Conservation (phyloP, 2,329 filamentous ascomycete species). For the Aotearoamyces nothofagi region DNA sequence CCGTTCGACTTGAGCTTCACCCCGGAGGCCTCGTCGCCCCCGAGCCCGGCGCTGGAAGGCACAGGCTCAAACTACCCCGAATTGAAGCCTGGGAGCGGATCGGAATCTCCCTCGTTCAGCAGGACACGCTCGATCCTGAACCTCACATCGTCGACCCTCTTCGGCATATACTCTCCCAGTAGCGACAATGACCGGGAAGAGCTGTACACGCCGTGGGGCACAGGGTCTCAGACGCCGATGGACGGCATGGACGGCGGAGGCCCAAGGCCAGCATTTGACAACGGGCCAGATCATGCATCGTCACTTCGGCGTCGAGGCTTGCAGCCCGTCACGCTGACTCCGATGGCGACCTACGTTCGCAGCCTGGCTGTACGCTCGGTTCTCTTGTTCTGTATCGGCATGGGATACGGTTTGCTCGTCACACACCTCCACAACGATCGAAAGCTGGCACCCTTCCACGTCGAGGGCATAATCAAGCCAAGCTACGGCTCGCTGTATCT, state of each 20-base stretch:
- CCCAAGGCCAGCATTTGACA: neutral
- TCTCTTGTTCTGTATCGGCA: constrained; percentile 63
- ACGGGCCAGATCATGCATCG: constrained; percentile 1
- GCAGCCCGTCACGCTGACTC: constrained; percentile 16
- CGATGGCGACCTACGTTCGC: constrained; percentile 11
- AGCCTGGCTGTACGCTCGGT: constrained; percentile 42
- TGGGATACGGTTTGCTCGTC: constrained; percentile 71
- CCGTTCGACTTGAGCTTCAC: constrained; percentile 46
- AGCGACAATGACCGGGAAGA: constrained; percentile 39
- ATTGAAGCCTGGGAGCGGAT: constrained; percentile 9
- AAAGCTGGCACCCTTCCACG: constrained; percentile 44
- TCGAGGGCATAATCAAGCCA: constrained; percentile 26
- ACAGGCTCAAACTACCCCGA: constrained; percentile 20
- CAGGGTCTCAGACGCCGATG: constrained; percentile 54
- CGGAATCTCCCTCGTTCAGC: constrained; percentile 30
- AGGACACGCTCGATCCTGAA: constrained; percentile 71
- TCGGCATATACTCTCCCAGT: constrained; percentile 73
- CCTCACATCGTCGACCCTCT: constrained; percentile 76
- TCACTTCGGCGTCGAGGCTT: constrained; percentile 4
- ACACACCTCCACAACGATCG: constrained; percentile 62
- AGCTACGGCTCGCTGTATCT: constrained; percentile 50
- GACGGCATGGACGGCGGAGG: constrained; percentile 1
- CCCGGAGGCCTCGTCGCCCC: constrained; percentile 9
- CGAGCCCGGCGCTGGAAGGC: constrained; percentile 22
- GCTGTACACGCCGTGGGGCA: constrained; percentile 60